Conservation (phyloP, 352 stramenopile genomes). For the Globisporangium barbulae region DNA sequence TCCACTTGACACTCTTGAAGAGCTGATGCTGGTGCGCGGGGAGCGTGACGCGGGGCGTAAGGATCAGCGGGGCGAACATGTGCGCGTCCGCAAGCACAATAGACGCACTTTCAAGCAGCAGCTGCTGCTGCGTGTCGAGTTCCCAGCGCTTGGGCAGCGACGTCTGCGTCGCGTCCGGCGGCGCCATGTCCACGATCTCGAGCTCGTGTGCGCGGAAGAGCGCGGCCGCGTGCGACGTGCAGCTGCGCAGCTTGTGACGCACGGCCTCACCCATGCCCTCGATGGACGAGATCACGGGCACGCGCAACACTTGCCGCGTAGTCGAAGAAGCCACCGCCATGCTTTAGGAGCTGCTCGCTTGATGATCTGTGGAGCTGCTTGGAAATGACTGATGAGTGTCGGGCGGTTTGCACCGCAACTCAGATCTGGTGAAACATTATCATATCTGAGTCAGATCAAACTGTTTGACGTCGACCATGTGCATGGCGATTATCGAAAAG, state of each 20-base stretch:
- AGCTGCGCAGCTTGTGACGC: conserved; percentile 26
- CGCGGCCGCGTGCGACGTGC: conserved; percentile 26
- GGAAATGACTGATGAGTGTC: neutral
- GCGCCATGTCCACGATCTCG: conserved; percentile 42
- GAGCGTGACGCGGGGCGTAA: conserved; percentile 22
- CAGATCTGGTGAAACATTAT: neutral
- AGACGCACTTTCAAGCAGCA: conserved; percentile 34
- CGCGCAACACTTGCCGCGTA: conserved; percentile 23
- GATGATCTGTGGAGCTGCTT: neutral
- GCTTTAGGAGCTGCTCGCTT: neutral
- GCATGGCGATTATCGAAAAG: conserved; percentile 2
- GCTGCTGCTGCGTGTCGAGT: conserved; percentile 29
- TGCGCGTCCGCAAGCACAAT: conserved; percentile 55
- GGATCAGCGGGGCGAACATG: conserved; percentile 36
- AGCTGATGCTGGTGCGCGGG: conserved; percentile 26
- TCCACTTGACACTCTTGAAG: conserved; percentile 43
- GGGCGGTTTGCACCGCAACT: neutral
- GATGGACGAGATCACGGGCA: conserved; percentile 57
- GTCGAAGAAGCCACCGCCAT: conserved; percentile 5
- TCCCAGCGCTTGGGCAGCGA: conserved; percentile 22
- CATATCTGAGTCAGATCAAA: neutral
- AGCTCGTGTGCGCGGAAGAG: conserved; percentile 40
- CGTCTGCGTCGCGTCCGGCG: conserved; percentile 16
- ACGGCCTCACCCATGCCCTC: conserved; percentile 37
- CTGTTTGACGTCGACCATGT: neutral